A percentile compares a stretch with the other conserved stretches of the same genome.
phyloP scores from a whole-genome alignment of 208 protist species.

The Willaertia magna region DNA sequence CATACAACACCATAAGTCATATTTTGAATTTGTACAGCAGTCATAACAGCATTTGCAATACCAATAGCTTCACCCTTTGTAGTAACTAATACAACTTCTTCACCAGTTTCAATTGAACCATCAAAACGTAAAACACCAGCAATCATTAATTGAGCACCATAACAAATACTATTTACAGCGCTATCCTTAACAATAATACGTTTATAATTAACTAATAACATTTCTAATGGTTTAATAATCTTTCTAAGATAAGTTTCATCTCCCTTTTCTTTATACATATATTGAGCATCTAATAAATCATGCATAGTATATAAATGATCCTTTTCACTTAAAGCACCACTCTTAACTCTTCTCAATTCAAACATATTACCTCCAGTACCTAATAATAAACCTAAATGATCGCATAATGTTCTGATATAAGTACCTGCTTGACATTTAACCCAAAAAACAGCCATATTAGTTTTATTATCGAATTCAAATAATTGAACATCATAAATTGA shows the following conservation, averaged over 20 bases:
- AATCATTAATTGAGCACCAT: constrained; percentile 98
- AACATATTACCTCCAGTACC: constrained; percentile 97
- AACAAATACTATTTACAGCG: constrained; percentile 97
- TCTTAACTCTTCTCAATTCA: constrained; percentile 94
- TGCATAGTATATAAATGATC: constrained; percentile 98
- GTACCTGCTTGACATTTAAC: constrained; percentile 98
- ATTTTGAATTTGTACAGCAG: constrained; percentile 84
- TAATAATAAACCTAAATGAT: constrained; percentile 96
- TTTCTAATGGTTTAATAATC: constrained; percentile 94
- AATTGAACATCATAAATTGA: constrained; percentile 97
- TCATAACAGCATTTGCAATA: constrained; percentile 95
- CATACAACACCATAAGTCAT: constrained; percentile 92
- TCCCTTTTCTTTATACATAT: constrained; percentile 86
- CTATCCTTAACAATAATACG: constrained; percentile 98
- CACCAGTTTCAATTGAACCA: constrained; percentile 82
- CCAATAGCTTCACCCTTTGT: constrained; percentile 99
- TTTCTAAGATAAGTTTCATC: constrained; percentile 92
- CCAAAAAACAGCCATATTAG: constrained; percentile 91
- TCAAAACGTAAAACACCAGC: constrained; percentile 94
- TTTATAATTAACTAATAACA: constrained; percentile 91
- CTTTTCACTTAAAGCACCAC: constrained; percentile 82
- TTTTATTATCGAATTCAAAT: constrained; percentile 93
- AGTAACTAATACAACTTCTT: constrained; percentile 95
- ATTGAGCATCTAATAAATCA: constrained; percentile 98
- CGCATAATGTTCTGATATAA: constrained; percentile 99